Evolutionary conservation across 805 yeast genomes (phyloP).

Genomic region (Myxozyma udenii): DNA sequence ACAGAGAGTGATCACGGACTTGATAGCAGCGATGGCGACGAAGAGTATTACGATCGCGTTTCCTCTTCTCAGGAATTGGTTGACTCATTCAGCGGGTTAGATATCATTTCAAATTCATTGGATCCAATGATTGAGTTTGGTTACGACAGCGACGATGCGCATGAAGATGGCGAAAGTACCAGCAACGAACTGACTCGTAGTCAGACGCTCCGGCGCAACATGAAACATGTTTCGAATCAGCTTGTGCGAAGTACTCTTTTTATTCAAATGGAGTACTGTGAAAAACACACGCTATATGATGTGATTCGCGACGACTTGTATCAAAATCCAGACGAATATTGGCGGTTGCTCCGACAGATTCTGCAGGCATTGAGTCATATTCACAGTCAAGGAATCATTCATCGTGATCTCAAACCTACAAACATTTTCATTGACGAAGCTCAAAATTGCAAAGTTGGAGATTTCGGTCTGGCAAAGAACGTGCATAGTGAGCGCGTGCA

Average conservation of each 20-base stretch:
- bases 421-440: conserved; percentile 91
- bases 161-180: conserved; percentile 7
- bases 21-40: conserved; percentile 33
- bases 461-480: conserved; percentile 93
- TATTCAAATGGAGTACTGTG: conserved; percentile 99
- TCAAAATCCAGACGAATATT: conserved; percentile 70
- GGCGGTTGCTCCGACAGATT: conserved; percentile 84
- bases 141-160: conserved; percentile 32
- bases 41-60: conserved; percentile 31
- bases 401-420: conserved; percentile 91
- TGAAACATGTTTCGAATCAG: conserved; percentile 2
- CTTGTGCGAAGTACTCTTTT: conserved; percentile 53
- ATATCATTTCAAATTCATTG: conserved; percentile 30
- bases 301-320: conserved; percentile 75
- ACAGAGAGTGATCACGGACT: conserved; percentile 33
- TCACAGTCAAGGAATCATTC: conserved; percentile 91
- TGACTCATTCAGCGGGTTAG: conserved; percentile 25
- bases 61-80: conserved; percentile 20
- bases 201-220: not conserved
- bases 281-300: conserved; percentile 83
- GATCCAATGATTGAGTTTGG: conserved; percentile 37
- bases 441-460: conserved; percentile 89
- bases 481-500: conserved; percentile 48
- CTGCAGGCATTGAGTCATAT: conserved; percentile 87
- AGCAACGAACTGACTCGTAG: conserved; percentile 2